phyloP scores from a whole-genome alignment of 1,139 yeast genomes.

The Taphrina wiesneri region DNA sequence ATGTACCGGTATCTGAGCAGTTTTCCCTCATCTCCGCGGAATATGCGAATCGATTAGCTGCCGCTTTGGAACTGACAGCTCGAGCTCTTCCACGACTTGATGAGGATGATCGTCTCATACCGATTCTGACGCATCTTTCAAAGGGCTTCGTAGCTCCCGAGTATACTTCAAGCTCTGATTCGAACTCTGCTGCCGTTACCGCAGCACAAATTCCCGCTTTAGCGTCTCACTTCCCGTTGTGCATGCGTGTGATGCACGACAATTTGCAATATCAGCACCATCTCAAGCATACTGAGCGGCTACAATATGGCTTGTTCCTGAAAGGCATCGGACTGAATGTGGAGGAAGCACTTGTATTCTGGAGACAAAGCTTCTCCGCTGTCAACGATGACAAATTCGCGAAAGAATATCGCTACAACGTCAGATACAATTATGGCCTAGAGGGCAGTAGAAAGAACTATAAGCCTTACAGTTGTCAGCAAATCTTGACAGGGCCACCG shows the following conservation, averaged over 20 bases:
- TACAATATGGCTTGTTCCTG: constrained; percentile 77
- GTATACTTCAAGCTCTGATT: constrained; percentile 43
- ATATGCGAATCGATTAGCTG: constrained; percentile 57
- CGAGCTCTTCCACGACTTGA: constrained; percentile 80
- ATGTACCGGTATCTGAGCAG: constrained; percentile 81
- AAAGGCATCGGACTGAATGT: constrained; percentile 84
- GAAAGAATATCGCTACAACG: constrained; percentile 83
- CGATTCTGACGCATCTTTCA: constrained; percentile 75
- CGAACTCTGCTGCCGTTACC: constrained; percentile 54
- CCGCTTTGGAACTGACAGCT: constrained; percentile 65
- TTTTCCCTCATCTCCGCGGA: constrained; percentile 66
- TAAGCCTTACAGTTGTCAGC: constrained; percentile 81
- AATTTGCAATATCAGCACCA: constrained; percentile 65
- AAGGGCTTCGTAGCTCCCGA: constrained; percentile 57
- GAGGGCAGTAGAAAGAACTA: constrained; percentile 88
- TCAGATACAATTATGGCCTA: constrained; percentile 85
- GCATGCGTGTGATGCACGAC: constrained; percentile 69
- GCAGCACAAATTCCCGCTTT: constrained; percentile 62
- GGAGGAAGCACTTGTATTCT: constrained; percentile 84
- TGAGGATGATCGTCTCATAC: constrained; percentile 86
- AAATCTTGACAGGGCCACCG: constrained; percentile 65
- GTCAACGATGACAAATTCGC: constrained; percentile 73
- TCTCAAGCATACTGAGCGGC: constrained; percentile 78
- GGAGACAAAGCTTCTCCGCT: constrained; percentile 73
- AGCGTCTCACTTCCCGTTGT: constrained; percentile 74